Conservation (phyloP, 2,329 filamentous ascomycete genomes). For the Periconia digitata region DNA sequence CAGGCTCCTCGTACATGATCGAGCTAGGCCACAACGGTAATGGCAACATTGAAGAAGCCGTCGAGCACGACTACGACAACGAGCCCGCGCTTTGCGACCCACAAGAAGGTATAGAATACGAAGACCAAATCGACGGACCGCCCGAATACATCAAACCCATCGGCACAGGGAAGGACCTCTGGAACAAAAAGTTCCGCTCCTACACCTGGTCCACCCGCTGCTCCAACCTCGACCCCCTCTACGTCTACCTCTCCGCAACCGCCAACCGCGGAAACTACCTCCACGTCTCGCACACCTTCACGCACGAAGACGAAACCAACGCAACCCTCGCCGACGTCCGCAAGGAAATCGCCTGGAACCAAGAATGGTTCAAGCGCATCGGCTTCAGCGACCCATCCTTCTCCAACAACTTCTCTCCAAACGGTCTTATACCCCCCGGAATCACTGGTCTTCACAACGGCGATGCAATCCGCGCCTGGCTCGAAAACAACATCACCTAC, state of each 20-base stretch:
- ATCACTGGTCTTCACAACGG: slow-evolving; percentile 65
- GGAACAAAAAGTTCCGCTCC: slow-evolving; percentile 38
- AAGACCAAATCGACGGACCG: slow-evolving; percentile 39
- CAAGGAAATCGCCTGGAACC: slow-evolving; percentile 61
- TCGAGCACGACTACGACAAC: slow-evolving; percentile 19
- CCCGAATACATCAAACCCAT: slow-evolving; percentile 48
- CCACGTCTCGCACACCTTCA: slow-evolving; percentile 48
- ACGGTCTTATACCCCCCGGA: slow-evolving; percentile 61
- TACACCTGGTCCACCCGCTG: slow-evolving; percentile 53
- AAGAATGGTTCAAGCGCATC: slow-evolving; percentile 56
- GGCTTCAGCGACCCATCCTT: slow-evolving; percentile 47
- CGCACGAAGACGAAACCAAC: slow-evolving; percentile 58
- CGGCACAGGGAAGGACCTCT: slow-evolving; percentile 35
- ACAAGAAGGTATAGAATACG: slow-evolving; percentile 36
- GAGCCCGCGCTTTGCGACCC: slow-evolving; percentile 28
- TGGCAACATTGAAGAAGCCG: slow-evolving; percentile 28
- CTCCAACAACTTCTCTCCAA: slow-evolving; percentile 51
- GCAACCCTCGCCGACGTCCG: slow-evolving; percentile 58
- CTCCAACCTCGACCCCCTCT: slow-evolving; percentile 50
- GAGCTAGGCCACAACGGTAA: slow-evolving; percentile 34
- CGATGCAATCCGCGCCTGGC: slow-evolving; percentile 60
- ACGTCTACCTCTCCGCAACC: slow-evolving; percentile 52
- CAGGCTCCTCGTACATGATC: slow-evolving; percentile 22
- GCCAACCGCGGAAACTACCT: slow-evolving; percentile 55
- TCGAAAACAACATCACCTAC: slow-evolving; percentile 57